Conservation (phyloP, 768 basidiomycete species). For the Leccinum subtestaceum region DNA sequence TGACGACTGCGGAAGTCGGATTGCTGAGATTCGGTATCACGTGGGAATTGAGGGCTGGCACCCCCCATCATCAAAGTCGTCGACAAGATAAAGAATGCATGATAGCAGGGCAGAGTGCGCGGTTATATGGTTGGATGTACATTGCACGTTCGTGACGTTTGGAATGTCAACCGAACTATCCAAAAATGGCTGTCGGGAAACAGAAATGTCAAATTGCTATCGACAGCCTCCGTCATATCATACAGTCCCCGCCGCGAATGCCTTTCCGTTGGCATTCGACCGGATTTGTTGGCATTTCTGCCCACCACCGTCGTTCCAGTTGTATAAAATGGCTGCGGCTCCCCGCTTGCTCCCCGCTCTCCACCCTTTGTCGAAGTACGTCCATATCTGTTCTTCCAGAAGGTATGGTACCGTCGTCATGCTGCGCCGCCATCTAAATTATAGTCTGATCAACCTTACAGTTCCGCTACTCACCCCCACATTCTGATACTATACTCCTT, state of each 20-base stretch:
- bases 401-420: not conserved
- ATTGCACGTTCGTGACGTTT: conserved; percentile 27
- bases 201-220: too few species aligned
- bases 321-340: not conserved
- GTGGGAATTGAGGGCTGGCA: not conserved
- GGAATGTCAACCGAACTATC: conserved; percentile 9
- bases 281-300: not conserved
- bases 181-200: conserved; percentile 2
- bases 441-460: not conserved
- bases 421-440: not conserved
- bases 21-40: not conserved
- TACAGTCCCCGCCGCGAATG: not conserved
- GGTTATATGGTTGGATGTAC: conserved; percentile 20
- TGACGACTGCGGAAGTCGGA: not conserved
- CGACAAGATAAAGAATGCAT: conserved; percentile 1
- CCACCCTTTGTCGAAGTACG: not conserved
- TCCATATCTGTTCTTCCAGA: not conserved
- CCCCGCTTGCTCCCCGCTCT: not conserved
- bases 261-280: not conserved
- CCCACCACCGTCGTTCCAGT: not conserved
- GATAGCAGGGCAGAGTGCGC: not conserved
- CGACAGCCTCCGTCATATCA: too few species aligned
- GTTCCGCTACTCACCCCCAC: not conserved
- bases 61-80: conserved; percentile 3
- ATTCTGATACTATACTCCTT: not conserved